These are phyloP conservation scores for Citrus hindsii DNA, from an alignment of 345 rosid genomes.

Conservation along the genomic window DNA sequence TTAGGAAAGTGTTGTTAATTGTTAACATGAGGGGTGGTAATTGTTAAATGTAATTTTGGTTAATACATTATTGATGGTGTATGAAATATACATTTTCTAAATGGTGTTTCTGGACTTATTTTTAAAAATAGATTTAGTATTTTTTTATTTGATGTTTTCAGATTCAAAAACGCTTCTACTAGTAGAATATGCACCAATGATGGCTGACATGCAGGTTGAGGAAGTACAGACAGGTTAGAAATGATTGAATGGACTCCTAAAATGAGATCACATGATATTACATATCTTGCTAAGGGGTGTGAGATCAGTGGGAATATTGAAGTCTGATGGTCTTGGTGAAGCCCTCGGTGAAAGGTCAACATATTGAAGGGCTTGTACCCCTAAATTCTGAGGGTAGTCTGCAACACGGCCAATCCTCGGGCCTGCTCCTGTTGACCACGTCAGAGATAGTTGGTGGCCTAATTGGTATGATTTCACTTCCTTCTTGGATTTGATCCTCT, in stretches of 20 bases:
- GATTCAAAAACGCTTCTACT: background rate
- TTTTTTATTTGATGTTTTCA: background rate
- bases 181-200: background rate
- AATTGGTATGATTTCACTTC: slow-evolving; percentile 33
- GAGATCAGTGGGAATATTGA: background rate
- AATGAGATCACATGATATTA: slow-evolving; percentile 1
- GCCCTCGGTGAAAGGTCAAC: slow-evolving; percentile 44
- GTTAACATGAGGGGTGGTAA: background rate
- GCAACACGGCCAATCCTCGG: slow-evolving; percentile 45
- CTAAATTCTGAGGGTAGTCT: slow-evolving; percentile 45
- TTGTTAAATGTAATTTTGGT: background rate
- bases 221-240: background rate
- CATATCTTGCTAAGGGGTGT: background rate
- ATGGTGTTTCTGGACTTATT: background rate
- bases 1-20: background rate
- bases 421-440: slow-evolving; percentile 54
- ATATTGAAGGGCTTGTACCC: slow-evolving; percentile 44
- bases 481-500: slow-evolving; percentile 35
- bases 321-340: background rate
- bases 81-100: background rate
- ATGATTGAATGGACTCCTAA: background rate
- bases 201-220: background rate
- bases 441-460: slow-evolving; percentile 41
- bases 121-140: background rate
- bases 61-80: background rate